A percentile compares a stretch with the other conserved stretches of the same genome.
phyloP scores from a whole-genome alignment of 179 eudicot genomes.

The Spergularia azorica region DNA sequence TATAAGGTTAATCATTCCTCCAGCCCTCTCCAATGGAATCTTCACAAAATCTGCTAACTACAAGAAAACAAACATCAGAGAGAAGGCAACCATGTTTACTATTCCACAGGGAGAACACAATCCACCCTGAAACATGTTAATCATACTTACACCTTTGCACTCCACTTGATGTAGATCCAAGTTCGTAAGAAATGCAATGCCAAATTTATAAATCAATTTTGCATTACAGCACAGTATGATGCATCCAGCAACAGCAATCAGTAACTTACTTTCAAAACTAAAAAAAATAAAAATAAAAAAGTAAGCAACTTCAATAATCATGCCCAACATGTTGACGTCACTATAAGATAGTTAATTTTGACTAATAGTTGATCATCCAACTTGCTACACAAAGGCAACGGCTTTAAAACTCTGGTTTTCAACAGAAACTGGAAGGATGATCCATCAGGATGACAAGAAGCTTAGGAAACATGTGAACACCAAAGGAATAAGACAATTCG shows the following conservation, averaged over 20 bases:
- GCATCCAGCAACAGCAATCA: slow-evolving; percentile 1
- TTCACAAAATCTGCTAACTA: slow-evolving; percentile 98
- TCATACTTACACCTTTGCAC: background rate
- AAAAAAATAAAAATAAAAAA: no score
- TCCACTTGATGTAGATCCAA: background rate
- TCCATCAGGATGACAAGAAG: background rate
- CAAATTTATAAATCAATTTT: background rate
- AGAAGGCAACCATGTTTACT: slow-evolving; percentile 13
- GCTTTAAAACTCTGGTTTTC: no score
- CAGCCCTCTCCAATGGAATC: slow-evolving; percentile 90
- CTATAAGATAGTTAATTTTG: background rate
- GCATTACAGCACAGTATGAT: background rate
- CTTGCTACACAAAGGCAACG: background rate
- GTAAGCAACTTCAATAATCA: background rate
- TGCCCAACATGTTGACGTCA: background rate
- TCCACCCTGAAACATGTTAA: background rate
- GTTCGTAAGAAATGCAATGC: background rate
- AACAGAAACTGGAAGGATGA: background rate
- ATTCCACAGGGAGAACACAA: background rate
- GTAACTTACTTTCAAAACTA: no score
- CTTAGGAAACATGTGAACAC: background rate
- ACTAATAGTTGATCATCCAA: background rate
- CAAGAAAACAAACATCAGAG: slow-evolving; percentile 39
- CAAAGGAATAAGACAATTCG: background rate
- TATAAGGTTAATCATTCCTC: slow-evolving; percentile 88